Percentiles rank a stretch among this genome's conserved stretches.
phyloP scores from a whole-genome alignment of 2,329 filamentous ascomycete genomes.

The Alternaria metachromatica region DNA sequence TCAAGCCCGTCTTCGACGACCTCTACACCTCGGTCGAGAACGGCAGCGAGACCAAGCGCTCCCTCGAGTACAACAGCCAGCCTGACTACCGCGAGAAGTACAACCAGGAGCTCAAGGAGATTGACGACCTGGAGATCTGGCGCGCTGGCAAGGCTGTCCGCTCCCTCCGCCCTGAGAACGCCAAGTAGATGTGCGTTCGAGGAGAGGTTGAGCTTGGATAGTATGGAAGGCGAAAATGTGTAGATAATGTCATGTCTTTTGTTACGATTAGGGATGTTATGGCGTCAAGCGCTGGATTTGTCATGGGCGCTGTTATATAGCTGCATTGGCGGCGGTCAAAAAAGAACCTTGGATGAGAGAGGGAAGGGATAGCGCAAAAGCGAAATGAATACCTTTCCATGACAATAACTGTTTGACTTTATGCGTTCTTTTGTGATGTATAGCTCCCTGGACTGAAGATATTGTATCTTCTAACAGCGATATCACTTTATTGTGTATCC shows the following conservation, averaged over 20 bases:
- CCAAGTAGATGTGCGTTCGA: constrained; percentile 33
- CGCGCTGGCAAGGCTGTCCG: constrained; percentile 96
- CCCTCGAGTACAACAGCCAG: constrained; percentile 96
- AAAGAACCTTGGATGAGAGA: constrained; percentile 7
- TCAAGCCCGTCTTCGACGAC: constrained; percentile 98
- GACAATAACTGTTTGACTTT: background rate
- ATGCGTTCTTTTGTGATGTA: background rate
- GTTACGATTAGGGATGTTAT: constrained; percentile 20
- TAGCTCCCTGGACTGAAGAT: background rate
- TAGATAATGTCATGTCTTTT: constrained; percentile 34
- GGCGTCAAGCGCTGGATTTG: constrained; percentile 23
- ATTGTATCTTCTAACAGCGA: fast-evolving
- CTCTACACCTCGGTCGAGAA: constrained; percentile 93
- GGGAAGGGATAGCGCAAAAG: constrained; percentile 4
- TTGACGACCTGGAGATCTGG: constrained; percentile 98
- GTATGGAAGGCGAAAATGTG: constrained; percentile 18
- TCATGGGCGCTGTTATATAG: background rate
- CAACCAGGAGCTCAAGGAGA: constrained; percentile 98
- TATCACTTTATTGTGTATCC: background rate
- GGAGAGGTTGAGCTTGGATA: background rate
- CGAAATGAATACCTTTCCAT: constrained; percentile 22
- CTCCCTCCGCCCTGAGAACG: constrained; percentile 49
- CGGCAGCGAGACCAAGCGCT: constrained; percentile 93
- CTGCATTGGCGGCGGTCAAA: constrained; percentile 5
- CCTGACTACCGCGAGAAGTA: constrained; percentile 96